phyloP scores from a whole-genome alignment of 225 moss, liverwort and hornwort genomes.

The Straminergon stramineum region DNA sequence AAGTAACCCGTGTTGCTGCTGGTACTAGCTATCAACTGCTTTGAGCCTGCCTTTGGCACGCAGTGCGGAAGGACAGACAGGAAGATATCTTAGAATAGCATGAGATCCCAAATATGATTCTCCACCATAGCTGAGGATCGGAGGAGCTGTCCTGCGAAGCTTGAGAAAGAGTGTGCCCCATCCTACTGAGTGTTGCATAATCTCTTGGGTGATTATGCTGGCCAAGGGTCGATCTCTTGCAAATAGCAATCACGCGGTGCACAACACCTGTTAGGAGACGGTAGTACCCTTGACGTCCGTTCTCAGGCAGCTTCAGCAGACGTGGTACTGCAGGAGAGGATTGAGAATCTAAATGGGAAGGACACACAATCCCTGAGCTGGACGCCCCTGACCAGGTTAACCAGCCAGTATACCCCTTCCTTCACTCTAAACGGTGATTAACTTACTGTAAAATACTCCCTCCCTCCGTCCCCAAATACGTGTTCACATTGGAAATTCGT shows the following conservation, averaged over 20 bases:
- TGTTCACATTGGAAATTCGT: not conserved
- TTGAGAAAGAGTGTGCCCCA: constrained; percentile 10
- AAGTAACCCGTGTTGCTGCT: not conserved
- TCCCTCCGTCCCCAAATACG: not conserved
- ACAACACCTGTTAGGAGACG: not conserved
- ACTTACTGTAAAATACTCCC: not conserved
- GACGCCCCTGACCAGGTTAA: not conserved
- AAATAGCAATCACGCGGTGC: constrained; percentile 20
- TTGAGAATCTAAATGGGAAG: constrained; percentile 28
- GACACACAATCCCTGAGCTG: constrained; percentile 14
- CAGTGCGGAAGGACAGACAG: not conserved
- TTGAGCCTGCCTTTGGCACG: not conserved
- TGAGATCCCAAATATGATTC: not conserved
- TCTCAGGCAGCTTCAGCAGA: constrained; percentile 1
- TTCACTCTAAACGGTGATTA: not conserved
- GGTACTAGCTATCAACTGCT: not conserved
- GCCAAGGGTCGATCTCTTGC: constrained; percentile 15
- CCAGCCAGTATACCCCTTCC: not conserved
- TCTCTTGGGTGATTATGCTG: constrained; percentile 21
- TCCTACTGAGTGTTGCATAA: constrained; percentile 1
- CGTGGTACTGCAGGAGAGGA: constrained; percentile 5
- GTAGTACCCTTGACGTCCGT: not conserved
- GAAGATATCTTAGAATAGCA: not conserved
- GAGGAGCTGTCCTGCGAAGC: constrained; percentile 1
- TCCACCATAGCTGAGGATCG: not conserved